Percentiles rank a stretch among this genome's conserved stretches.
These are phyloP conservation scores for Suillus plorans DNA, from an alignment of 768 basidiomycete genomes.

Conservation along the genomic window DNA sequence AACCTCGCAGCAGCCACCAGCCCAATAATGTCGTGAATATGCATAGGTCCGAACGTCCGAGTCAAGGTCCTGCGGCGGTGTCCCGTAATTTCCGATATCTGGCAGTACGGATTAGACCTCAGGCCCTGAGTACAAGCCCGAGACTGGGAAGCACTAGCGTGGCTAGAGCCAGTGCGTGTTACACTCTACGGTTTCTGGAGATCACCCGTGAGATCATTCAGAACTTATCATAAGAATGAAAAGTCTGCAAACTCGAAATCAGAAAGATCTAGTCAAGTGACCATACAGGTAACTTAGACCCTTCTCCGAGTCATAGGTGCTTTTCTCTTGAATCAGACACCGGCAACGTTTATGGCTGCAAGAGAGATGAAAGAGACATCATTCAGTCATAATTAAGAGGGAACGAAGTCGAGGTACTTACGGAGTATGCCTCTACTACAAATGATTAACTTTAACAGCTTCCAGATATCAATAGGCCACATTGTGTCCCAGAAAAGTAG, in stretches of 20 bases:
- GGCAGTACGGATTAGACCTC: not conserved
- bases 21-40: not conserved
- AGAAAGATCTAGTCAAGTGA: not conserved
- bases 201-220: not conserved
- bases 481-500: not conserved
- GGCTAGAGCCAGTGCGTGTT: not conserved
- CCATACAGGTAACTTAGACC: not conserved
- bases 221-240: not conserved
- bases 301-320: not conserved
- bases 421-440: not conserved
- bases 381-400: not conserved
- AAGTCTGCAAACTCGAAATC: not conserved
- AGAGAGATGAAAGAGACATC: not conserved
- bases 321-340: not conserved
- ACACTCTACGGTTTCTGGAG: not conserved
- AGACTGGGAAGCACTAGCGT: not conserved
- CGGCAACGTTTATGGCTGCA: not conserved
- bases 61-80: not conserved
- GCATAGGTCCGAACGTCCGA: not conserved
- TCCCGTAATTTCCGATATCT: not conserved
- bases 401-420: not conserved
- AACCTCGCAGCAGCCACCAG: not conserved
- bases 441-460: not conserved
- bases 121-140: not conserved
- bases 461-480: not conserved